A percentile compares a stretch with the other conserved stretches of the same genome.
Conservation (phyloP, 1,284 basidiomycete species). For the Austroboletus novae-zelandiae region DNA sequence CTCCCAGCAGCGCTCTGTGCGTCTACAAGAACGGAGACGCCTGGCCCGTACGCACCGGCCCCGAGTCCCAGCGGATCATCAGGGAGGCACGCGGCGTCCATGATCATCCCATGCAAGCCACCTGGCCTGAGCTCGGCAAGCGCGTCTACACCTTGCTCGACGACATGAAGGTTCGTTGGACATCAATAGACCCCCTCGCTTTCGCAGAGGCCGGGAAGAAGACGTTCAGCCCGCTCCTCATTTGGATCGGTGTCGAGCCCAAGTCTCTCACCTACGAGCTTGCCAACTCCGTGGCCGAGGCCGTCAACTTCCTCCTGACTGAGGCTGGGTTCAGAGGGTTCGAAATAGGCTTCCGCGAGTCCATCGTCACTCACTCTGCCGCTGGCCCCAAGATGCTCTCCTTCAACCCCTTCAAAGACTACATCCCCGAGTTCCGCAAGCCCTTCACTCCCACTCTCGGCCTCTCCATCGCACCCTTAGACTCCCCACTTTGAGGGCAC, state of each 20-base stretch:
- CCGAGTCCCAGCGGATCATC: constrained; percentile 23
- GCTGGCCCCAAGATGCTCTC: not conserved
- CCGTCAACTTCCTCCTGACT: not conserved
- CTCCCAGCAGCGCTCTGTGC: not conserved
- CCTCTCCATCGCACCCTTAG: not conserved
- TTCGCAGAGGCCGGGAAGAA: not conserved
- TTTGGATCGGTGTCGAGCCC: not conserved
- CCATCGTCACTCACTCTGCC: not conserved
- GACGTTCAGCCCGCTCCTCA: not conserved
- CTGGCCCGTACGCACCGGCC: not conserved
- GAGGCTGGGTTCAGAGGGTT: not conserved
- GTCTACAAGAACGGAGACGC: not conserved
- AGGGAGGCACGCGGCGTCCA: not conserved
- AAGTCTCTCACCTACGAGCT: not conserved
- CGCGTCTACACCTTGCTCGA: not conserved
- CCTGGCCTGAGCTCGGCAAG: not conserved
- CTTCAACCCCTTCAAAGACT: not conserved
- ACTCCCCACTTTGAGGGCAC: not conserved
- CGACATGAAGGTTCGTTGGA: not conserved
- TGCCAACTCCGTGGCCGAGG: not conserved
- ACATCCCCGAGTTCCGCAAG: not conserved
- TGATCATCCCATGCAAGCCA: not conserved
- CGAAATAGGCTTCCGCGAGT: not conserved
- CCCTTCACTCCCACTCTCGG: not conserved
- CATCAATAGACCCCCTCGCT: not conserved